Base-by-base conservation (phyloP, 2,329 filamentous ascomycete genomes). In the Aurifilum marmelostoma region DNA sequence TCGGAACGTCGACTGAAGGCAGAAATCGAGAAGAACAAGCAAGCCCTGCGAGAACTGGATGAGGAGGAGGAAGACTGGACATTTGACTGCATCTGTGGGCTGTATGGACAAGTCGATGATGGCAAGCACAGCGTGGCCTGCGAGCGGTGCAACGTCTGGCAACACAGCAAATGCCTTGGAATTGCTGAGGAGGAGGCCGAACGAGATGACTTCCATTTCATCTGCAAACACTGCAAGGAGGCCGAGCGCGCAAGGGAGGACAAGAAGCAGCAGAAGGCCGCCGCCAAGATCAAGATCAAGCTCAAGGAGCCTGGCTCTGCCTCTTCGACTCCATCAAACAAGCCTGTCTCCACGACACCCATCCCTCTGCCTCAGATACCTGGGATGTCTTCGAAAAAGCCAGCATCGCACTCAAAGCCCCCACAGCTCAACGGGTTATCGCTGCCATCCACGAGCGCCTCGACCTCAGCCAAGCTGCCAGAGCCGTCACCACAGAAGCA, bases 71-170 rank as follows among this genome's bases (percentile, higher is more conserved):
- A 93, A 16, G 89, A 94, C 65, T 98, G 96, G 96, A 87, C 93
- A 52, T 99, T 99, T 74, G 96, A 99, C 77, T 99, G 96, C 77
- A 87, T 92, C 34, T 99, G 96, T 78, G 95, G 95, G 34, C 86
- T 94, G 29, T 90, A 97, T 78, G 96, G 96, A 29, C 91, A 97
- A 74, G 92, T 97, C 69, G 96, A 99, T 75, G 96, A 98, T 77
- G 96, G 96, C 47, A 91, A 93, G 9, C 94, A 97, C 77, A 97
- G 94, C 77, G 90, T 99, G 72, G 92, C 94, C 37, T 99, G 96
- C 80, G 96, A 99, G 77, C 90, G 86, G 73, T 99, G 96, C 83
- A 97, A 91, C 76, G 91, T 97, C 62, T 99, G 96, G 96, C 95
- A 98, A 78, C 96, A 99, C 77, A 97, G 94, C 83, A 93, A 92